phyloP scores from a whole-genome alignment of 257 asterid genomes.

The Petunia secreta region DNA sequence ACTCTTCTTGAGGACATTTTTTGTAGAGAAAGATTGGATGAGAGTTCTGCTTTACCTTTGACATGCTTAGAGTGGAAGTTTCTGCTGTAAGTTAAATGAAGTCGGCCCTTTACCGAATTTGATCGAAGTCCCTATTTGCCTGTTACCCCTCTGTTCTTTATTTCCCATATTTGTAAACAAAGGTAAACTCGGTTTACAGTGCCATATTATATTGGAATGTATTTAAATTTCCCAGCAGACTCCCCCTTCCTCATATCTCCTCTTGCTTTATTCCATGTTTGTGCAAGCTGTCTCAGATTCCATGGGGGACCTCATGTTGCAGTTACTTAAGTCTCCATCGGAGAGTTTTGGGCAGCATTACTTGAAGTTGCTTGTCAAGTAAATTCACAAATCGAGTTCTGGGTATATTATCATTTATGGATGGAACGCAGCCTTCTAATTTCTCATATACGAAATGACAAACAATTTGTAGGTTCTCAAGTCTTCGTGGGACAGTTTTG shows the following conservation, averaged over 20 bases:
- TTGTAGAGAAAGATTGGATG: conserved; percentile 3
- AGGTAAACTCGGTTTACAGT: conserved; percentile 8
- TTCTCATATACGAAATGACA: too few species aligned
- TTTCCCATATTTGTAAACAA: conserved; percentile 22
- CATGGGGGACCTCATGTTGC: not conserved
- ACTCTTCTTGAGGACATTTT: conserved; percentile 17
- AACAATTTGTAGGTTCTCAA: too few species aligned
- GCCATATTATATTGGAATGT: conserved; percentile 13
- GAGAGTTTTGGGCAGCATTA: not conserved
- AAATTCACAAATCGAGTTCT: too few species aligned
- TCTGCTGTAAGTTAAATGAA: conserved; percentile 15
- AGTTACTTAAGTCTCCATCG: not conserved
- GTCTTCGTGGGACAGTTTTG: too few species aligned
- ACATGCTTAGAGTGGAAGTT: too few species aligned
- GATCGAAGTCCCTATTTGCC: conserved; percentile 12
- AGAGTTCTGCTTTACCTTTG: not conserved
- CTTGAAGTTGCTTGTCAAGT: not conserved
- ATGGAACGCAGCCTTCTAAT: too few species aligned
- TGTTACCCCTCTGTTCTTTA: conserved; percentile 1
- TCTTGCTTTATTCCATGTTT: not conserved
- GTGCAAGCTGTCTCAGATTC: not conserved
- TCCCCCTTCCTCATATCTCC: not conserved
- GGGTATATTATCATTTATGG: too few species aligned
- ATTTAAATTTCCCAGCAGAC: not conserved
- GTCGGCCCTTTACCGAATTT: not conserved